Base-by-base conservation (phyloP, 345 rosid genomes). In the Excoecaria agallocha region DNA sequence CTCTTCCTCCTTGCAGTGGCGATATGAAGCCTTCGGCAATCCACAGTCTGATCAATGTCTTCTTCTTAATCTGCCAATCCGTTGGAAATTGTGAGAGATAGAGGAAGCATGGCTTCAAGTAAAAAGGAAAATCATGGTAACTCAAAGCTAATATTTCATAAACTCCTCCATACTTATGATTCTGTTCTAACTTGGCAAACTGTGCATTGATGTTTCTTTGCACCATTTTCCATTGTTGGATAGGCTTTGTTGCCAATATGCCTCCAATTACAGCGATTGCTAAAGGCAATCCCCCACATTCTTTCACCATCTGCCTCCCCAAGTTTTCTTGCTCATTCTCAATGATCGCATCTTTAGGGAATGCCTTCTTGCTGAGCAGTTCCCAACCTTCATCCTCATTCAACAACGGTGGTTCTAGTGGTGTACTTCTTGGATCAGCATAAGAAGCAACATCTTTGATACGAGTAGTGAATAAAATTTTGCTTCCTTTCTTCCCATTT, bases 261-360 rank as follows among this genome's bases (percentile, higher is more conserved):
- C 74, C 70, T 49, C 73, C 79, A 19, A 71, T 58, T 1, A 56
- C 62, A 69, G 54, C 62, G 35, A 78, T 55, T 20, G 78, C 82
- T 8, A 78, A 39, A 12, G 82, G 78, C 35, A 78, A 13, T 20
- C 78, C 78, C 56, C 71, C 61, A 46, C 74, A 73, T 68, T 63
- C 69, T 12, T 37, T 56, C 17, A 78, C 54, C 72, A 80, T 75
- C 12, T 59, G 73, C 30, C 12, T 43, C 1, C 70, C 79, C 1
- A 68, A 20, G 2, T 24, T 62, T 6, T 68, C 74, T 19, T 38
- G 22, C 22, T 15, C 38, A 39, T 49, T 20, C 57, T 58, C 9
- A 2, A 12, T 13, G 22, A 22, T 49, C 0, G 6, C 59, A 2
- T n/a, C 5, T 13, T 0, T 70, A 0, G 3, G 3, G 19, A 71